phyloP scores from a whole-genome alignment of 495 filamentous ascomycete genomes.

The Lophiostoma macrostomum region DNA sequence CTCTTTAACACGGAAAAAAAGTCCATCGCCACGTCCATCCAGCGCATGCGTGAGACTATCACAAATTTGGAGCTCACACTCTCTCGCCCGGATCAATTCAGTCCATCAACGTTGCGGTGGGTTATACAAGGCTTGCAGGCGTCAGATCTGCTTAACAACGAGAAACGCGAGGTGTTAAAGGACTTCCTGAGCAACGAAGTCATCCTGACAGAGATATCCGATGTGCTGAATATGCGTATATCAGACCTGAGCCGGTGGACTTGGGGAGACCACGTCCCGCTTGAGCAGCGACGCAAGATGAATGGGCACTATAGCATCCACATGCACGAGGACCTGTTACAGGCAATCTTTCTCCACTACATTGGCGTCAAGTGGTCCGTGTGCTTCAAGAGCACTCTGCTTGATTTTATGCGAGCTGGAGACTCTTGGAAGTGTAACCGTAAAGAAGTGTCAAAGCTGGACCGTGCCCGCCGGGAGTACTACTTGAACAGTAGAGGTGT shows the following conservation, averaged over 20 bases:
- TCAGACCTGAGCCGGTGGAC: slow-evolving; percentile 56
- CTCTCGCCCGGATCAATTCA: slow-evolving; percentile 41
- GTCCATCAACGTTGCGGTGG: slow-evolving; percentile 47
- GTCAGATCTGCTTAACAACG: slow-evolving; percentile 57
- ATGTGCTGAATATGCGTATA: slow-evolving; percentile 68
- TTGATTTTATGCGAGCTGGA: slow-evolving; percentile 41
- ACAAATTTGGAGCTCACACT: slow-evolving; percentile 47
- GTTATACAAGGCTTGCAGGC: slow-evolving; percentile 53
- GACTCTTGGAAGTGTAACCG: slow-evolving; percentile 44
- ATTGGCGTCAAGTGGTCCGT: slow-evolving; percentile 62
- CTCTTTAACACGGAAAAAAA: slow-evolving; percentile 51
- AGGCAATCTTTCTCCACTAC: slow-evolving; percentile 63
- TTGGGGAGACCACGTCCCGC: slow-evolving; percentile 54
- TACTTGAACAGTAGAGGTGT: slow-evolving; percentile 42
- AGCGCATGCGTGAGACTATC: slow-evolving; percentile 46
- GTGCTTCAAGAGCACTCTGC: slow-evolving; percentile 51
- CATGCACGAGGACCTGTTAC: slow-evolving; percentile 67
- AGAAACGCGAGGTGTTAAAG: slow-evolving; percentile 56
- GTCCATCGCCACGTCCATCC: slow-evolving; percentile 41
- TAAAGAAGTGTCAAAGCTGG: slow-evolving; percentile 44
- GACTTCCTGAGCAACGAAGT: slow-evolving; percentile 57
- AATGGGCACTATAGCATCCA: slow-evolving; percentile 60
- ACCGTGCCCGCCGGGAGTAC: slow-evolving; percentile 49
- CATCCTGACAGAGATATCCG: slow-evolving; percentile 58
- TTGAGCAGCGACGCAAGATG: slow-evolving; percentile 62